These are phyloP conservation scores for Umbilicus rupestris DNA, from an alignment of 164 flowering plant genomes.

Conservation along the genomic window DNA sequence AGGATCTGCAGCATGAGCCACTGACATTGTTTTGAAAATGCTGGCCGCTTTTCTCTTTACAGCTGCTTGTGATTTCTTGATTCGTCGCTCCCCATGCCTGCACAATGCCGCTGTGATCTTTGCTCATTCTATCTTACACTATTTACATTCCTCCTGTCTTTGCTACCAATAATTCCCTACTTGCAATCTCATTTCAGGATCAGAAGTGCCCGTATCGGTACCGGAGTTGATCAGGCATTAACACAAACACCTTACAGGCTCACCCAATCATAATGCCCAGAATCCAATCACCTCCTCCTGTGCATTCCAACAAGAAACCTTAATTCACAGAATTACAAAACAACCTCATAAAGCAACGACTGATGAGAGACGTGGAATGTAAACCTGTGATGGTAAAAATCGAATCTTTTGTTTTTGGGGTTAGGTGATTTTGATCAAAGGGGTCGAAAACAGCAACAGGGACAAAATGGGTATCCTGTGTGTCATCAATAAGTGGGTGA, in stretches of 20 bases:
- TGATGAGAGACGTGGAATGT: too few species aligned
- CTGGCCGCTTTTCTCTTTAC: conserved; percentile 27
- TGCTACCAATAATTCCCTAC: not conserved
- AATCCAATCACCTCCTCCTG: not conserved
- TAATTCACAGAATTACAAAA: not conserved
- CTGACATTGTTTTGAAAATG: conserved; percentile 51
- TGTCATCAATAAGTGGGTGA: not conserved
- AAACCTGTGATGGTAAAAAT: too few species aligned
- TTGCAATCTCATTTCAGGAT: not conserved
- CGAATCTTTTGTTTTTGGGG: not conserved
- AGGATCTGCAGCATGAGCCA: conserved; percentile 61
- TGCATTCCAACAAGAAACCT: not conserved
- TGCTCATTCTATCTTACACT: conserved; percentile 28
- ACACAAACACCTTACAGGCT: conserved; percentile 3
- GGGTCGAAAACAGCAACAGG: not conserved
- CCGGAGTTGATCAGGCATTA: conserved; percentile 18
- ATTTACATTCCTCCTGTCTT: conserved; percentile 6
- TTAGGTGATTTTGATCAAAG: not conserved
- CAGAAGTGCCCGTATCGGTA: not conserved
- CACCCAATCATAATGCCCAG: not conserved
- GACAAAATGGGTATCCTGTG: conserved; percentile 19
- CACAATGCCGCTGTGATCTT: conserved; percentile 22
- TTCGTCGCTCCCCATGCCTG: conserved; percentile 40
- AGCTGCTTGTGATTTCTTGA: conserved; percentile 32
- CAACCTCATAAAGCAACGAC: not conserved